A percentile compares a stretch with the other conserved stretches of the same genome.
phyloP scores from a whole-genome alignment of 1,284 basidiomycete genomes.

The Vanrija sp. region DNA sequence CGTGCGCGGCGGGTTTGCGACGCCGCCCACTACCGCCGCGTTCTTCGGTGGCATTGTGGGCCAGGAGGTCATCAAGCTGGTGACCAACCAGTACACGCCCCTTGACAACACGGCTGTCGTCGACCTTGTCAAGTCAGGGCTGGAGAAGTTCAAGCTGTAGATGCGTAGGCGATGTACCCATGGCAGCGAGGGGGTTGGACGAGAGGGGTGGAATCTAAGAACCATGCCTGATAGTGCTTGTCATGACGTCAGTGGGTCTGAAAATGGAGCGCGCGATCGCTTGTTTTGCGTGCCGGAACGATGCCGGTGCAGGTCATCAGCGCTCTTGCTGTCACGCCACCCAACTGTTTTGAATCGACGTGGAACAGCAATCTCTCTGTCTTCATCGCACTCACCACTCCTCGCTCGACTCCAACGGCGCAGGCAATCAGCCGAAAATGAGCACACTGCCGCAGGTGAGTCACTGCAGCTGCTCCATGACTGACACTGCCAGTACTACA shows the following conservation, averaged over 20 bases:
- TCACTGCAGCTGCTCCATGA: background rate
- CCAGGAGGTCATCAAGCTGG: slow-evolving; percentile 97
- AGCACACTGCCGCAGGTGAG: slow-evolving; percentile 16
- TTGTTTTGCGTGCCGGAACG: no score
- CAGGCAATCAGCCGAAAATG: background rate
- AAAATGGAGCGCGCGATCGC: no score
- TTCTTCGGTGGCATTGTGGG: slow-evolving; percentile 90
- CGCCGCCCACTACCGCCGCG: slow-evolving; percentile 87
- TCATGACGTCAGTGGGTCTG: background rate
- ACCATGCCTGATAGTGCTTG: background rate
- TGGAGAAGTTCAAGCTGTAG: slow-evolving; percentile 45
- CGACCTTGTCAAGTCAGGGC: slow-evolving; percentile 64
- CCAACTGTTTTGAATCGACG: no score
- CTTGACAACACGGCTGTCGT: slow-evolving; percentile 80
- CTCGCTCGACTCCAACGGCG: no score
- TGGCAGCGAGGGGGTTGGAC: no score
- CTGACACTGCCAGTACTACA: slow-evolving; percentile 36
- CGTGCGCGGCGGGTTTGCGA: slow-evolving; percentile 75
- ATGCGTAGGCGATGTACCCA: background rate
- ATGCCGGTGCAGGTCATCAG: no score
- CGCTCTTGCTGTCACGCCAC: no score
- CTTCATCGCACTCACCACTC: no score
- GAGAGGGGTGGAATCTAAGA: no score
- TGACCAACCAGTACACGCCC: slow-evolving; percentile 93
- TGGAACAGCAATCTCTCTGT: no score